Evolutionary conservation across 139 green algal species (phyloP).

Genomic region (Volvox africanus): DNA sequence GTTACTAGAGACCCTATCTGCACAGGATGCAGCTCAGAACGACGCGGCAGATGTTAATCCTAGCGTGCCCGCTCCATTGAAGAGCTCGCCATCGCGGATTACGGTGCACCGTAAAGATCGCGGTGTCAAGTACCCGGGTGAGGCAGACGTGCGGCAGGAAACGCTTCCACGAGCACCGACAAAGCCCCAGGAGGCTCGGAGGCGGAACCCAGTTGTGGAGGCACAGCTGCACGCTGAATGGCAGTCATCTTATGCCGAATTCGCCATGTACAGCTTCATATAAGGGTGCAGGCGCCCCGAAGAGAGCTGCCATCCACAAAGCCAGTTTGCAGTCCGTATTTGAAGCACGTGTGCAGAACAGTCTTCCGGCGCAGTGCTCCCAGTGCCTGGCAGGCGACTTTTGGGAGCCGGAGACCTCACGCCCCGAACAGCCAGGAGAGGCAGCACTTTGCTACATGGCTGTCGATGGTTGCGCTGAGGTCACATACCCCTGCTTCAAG

Average conservation of each 20-base stretch:
- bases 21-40: no score
- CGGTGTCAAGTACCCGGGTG: no score
- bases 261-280: not conserved
- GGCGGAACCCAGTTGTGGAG: not conserved
- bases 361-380: not conserved
- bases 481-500: not conserved
- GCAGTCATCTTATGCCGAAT: not conserved
- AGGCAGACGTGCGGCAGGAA: no score
- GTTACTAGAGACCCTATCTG: no score
- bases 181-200: no score
- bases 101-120: no score
- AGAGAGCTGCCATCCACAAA: not conserved
- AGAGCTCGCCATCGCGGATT: no score
- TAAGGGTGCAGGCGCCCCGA: not conserved
- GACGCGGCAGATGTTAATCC: no score
- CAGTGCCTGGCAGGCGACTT: not conserved
- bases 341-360: not conserved
- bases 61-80: no score
- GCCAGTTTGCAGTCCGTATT: not conserved
- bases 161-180: no score
- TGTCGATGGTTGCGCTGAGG: not conserved
- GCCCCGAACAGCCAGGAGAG: not conserved
- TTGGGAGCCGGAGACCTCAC: not conserved
- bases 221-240: not conserved
- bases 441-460: not conserved